Evolutionary conservation across 768 basidiomycete species (phyloP).

Genomic region (Leucosporidium yakuticum): DNA sequence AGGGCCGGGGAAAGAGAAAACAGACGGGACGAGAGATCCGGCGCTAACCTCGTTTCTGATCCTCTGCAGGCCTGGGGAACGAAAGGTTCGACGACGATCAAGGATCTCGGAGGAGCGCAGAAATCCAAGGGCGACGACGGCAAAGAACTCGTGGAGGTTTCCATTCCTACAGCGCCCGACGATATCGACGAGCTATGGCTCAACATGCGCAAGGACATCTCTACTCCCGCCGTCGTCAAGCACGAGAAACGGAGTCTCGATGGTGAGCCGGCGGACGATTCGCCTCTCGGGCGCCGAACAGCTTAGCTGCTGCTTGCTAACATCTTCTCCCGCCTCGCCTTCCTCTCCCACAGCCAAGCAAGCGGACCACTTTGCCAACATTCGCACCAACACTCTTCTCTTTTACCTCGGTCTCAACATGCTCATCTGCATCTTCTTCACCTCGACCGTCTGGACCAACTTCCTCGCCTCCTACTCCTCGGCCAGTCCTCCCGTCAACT

Average conservation of each 20-base stretch:
- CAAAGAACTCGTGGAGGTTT: constrained; percentile 79
- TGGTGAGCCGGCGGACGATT: too few species aligned
- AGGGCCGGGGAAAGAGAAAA: neutral
- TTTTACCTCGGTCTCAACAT: constrained; percentile 81
- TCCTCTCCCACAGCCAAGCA: constrained; percentile 58
- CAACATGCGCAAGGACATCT: constrained; percentile 65
- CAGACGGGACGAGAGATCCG: too few species aligned
- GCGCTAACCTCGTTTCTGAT: neutral
- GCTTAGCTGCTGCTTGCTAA: too few species aligned
- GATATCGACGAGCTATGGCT: constrained; percentile 83
- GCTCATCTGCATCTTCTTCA: constrained; percentile 50
- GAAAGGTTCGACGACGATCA: constrained; percentile 84
- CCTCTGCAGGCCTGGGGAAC: constrained; percentile 58
- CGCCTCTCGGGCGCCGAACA: too few species aligned
- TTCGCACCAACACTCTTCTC: constrained; percentile 45
- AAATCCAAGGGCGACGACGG: constrained; percentile 78
- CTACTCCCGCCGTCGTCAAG: constrained; percentile 61
- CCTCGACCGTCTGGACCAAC: constrained; percentile 26
- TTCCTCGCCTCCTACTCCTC: constrained; percentile 6
- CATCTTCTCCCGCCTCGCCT: too few species aligned
- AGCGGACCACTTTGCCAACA: constrained; percentile 79
- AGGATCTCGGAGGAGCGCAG: constrained; percentile 85
- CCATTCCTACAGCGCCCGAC: constrained; percentile 70
- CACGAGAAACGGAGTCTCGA: constrained; percentile 78
- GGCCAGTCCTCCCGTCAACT: neutral